These are phyloP conservation scores for Calycina marina DNA, from an alignment of 2,329 filamentous ascomycete genomes.

Conservation along the genomic window DNA sequence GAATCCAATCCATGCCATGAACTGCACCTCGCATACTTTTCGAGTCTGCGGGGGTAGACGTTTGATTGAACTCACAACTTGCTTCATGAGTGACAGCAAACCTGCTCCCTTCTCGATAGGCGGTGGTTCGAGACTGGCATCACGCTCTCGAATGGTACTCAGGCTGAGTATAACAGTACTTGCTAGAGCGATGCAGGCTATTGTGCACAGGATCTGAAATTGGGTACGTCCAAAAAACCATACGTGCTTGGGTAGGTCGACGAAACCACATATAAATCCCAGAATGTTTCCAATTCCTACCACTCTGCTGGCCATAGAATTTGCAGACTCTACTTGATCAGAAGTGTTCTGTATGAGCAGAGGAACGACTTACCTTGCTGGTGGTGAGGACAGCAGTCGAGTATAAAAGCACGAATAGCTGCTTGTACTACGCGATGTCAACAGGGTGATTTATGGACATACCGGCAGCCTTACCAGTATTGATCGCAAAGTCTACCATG, in stretches of 20 bases:
- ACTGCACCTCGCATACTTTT: constrained; percentile 68
- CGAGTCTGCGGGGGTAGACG: constrained; percentile 69
- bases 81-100: constrained; percentile 63
- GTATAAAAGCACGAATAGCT: constrained; percentile 78
- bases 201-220: constrained; percentile 81
- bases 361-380: constrained; percentile 47
- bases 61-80: constrained; percentile 62
- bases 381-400: constrained; percentile 81
- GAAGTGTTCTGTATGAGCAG: not conserved
- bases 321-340: constrained; percentile 41
- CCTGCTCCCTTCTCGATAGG: constrained; percentile 46
- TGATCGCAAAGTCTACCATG: constrained; percentile 85
- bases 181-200: constrained; percentile 62
- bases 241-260: constrained; percentile 59
- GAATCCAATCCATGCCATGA: constrained; percentile 88
- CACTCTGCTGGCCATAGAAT: constrained; percentile 83
- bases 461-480: constrained; percentile 47
- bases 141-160: constrained; percentile 56
- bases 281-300: constrained; percentile 82
- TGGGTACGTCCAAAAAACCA: constrained; percentile 77
- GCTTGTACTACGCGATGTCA: constrained; percentile 54
- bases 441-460: not conserved
- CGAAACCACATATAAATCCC: constrained; percentile 76
- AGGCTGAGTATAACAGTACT: constrained; percentile 60
- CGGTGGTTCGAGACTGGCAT: constrained; percentile 59